phyloP scores from a whole-genome alignment of 2,329 filamentous ascomycete species.

The Talaromyces sp. region DNA sequence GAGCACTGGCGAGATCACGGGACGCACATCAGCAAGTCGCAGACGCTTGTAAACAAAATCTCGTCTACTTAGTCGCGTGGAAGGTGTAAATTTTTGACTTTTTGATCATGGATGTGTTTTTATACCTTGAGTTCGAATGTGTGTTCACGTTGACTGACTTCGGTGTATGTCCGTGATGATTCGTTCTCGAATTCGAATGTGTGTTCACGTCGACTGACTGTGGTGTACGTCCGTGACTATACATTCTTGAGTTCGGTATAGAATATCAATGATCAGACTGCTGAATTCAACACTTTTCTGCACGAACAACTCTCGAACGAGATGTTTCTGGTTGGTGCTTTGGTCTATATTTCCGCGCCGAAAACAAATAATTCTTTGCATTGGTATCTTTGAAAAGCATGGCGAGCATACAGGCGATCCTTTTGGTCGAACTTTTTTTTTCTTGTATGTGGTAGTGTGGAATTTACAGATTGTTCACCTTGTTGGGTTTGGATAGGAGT shows the following conservation, averaged over 20 bases:
- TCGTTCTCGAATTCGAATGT: constrained; percentile 4
- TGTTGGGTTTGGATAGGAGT: neutral
- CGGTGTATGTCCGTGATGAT: constrained; percentile 3
- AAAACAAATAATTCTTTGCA: neutral
- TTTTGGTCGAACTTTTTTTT: neutral
- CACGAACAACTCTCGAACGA: neutral
- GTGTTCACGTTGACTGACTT: constrained; percentile 11
- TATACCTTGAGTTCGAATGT: constrained; percentile 1
- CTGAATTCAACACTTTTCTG: neutral
- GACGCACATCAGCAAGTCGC: constrained; percentile 11
- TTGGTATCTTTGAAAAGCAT: neutral
- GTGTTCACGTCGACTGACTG: constrained; percentile 11
- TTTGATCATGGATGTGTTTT: neutral
- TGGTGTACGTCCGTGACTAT: neutral
- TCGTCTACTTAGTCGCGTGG: neutral
- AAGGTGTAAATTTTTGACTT: neutral
- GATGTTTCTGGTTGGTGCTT: neutral
- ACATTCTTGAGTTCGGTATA: constrained; percentile 1
- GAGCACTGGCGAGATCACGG: constrained; percentile 35
- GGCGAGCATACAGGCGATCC: neutral
- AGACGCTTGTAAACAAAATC: neutral
- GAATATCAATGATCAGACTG: neutral
- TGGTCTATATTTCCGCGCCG: neutral
- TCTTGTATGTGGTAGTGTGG: neutral
- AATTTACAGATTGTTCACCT: neutral